Base-by-base conservation (phyloP, 306 rosid genomes). In the Prinsepia uniflora region DNA sequence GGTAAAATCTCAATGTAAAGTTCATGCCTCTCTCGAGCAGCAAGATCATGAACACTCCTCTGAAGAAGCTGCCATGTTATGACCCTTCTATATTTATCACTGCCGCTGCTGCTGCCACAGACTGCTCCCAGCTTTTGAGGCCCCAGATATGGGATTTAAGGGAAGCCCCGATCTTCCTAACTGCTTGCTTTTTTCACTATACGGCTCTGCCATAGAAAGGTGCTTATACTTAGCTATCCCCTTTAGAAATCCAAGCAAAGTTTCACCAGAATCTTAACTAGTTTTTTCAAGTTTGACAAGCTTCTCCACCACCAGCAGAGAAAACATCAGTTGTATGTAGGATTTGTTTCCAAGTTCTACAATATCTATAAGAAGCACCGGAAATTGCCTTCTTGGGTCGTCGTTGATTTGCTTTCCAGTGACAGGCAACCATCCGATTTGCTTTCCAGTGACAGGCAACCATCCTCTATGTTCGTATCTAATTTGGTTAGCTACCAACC, bases 301-400 rank as follows among this genome's bases (percentile, higher is more conserved):
- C 68, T 79, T 79, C 70, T 79, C 82, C 40, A 73, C 71, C 19
- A 79, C 71, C 19, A 79, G 75, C 48, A 68, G 40, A n/a, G 82
- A 62, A 60, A 73, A 53, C 75, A 79, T 67, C 43, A 13, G 19
- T 40, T 79, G 78, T 24, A 79, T 67, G 73, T 71, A 61, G n/a
- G 54, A 65, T 65, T 79, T 79, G 71, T 68, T 73, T 73, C 82
- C 82, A 24, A 79, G 65, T 67, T 73, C 78, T 39, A 68, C 75
- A 39, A 68, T 46, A 61, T 79, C 82, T 2, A 24, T n/a, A 65
- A 6, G 15, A 78, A 77, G 43, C 78, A 73, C 8, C 62, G 66
- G 71, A 75, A 11, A 3, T 68, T 73, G 61, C 68, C 75, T 73
- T 78, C 82, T 62, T 34, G 55, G 5, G 67, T 68, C 70, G 73